Conservation (phyloP, 768 basidiomycete species). For the Termitomyces sp. region DNA sequence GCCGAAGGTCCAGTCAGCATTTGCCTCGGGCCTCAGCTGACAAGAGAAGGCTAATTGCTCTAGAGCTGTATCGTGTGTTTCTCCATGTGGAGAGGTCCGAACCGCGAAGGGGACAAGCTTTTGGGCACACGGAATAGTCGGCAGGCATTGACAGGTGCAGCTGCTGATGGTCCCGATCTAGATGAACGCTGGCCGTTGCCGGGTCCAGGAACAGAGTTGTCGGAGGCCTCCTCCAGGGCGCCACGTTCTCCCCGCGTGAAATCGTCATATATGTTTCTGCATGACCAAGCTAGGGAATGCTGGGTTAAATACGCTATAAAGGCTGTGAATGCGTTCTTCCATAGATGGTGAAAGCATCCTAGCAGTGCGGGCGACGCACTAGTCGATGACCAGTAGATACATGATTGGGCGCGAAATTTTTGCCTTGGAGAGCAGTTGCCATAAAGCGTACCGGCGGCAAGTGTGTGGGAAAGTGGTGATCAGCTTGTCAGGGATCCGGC, state of each 20-base stretch:
- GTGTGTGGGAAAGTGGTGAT: slow-evolving; percentile 20
- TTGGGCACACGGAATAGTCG: not conserved
- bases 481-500: slow-evolving; percentile 17
- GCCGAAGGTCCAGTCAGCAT: not conserved
- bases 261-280: slow-evolving; percentile 1
- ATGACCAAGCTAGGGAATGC: not conserved
- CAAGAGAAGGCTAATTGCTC: not conserved
- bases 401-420: not conserved
- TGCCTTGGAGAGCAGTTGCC: slow-evolving; percentile 3
- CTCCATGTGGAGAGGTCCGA: slow-evolving; percentile 2
- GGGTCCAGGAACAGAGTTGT: slow-evolving; percentile 8
- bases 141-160: not conserved
- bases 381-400: not conserved
- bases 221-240: slow-evolving; percentile 3
- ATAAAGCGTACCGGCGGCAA: slow-evolving; percentile 24
- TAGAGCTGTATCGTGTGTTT: not conserved
- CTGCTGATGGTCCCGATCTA: slow-evolving; percentile 9
- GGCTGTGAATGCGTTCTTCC: not conserved
- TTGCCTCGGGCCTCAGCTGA: not conserved
- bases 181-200: slow-evolving; percentile 8
- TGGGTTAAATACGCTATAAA: no score
- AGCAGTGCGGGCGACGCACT: not conserved
- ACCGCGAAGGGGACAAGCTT: not conserved
- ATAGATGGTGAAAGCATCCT: not conserved
- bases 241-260: slow-evolving; percentile 5